Evolutionary conservation across 1,139 yeast species (phyloP), one percentile per base, ranked within the genome.

Genomic region (Magnusiomyces sp.): DNA sequence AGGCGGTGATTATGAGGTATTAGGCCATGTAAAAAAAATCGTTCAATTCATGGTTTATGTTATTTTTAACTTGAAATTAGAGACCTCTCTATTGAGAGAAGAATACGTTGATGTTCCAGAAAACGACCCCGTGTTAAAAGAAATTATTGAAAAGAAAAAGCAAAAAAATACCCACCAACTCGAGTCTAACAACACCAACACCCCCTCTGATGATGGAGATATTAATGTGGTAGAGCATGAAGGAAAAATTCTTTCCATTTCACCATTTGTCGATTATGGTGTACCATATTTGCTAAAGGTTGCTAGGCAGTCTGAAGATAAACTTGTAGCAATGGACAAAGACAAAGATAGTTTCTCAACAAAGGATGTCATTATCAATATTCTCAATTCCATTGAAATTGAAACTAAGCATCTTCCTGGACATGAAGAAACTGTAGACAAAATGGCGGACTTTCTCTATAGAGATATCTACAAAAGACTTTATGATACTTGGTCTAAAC

Each of bases 11-110:
- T 55, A 59, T 53, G 81, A 78, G 2, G 62, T 73, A 1, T 67
- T 90, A 54, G 75, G 79, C 48, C 78, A 79, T 50, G 75, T 90
- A 23, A 94, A 94, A 62, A 81, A 82, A 51, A 83, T 90, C 1
- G 75, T 86, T 1, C 95, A 87, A 58, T 82, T 92, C 46, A 74
- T 90, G 77, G 76, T 86, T 3, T 83, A 85, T 47, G 85, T 84
- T 1, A 78, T 82, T 36, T 79, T 85, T 61, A 88, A 89, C 58
- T 73, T 88, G 42, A 82, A 82, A 59, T 75, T 89, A 52, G 99
- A 94, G 62, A 82, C 84, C 23, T 80, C 92, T 2, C 75, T 88
- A 47, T 79, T 90, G 65, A 76, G 86, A 47, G 95, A 89, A 61
- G 85, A 81, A 55, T 80, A 81, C 54, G 75, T 80, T 31, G 75